Percentiles rank a stretch among this genome's conserved stretches.
These are phyloP conservation scores for Cucumis cinereus DNA, from an alignment of 306 rosid genomes.

Conservation along the genomic window DNA sequence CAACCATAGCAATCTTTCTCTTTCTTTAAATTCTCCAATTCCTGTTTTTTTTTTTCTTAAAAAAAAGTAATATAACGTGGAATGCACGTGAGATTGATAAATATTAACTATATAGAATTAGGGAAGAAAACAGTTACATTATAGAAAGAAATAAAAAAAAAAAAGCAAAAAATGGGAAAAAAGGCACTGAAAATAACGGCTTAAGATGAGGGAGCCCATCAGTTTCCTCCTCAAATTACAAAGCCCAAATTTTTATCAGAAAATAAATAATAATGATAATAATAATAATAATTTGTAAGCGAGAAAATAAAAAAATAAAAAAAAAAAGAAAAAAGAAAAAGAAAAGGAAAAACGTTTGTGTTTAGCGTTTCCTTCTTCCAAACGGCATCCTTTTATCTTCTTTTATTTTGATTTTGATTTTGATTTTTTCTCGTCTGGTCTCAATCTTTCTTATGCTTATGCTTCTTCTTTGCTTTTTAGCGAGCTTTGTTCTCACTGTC, in stretches of 20 bases:
- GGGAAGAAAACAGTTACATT: background rate
- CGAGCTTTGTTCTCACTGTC: conserved; percentile 17
- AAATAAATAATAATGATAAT: too few species aligned
- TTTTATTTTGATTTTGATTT: background rate
- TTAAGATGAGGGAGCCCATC: background rate
- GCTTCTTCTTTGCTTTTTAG: conserved; percentile 5
- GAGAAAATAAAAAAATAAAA: background rate
- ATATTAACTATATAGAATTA: background rate
- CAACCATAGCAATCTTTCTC: background rate
- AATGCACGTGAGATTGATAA: background rate
- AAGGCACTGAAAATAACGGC: too few species aligned
- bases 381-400: conserved; percentile 4
- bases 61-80: background rate
- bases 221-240: conserved; percentile 23
- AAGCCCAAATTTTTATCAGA: conserved; percentile 5
- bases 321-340: background rate
- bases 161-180: too few species aligned
- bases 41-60: background rate
- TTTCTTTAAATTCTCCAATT: background rate
- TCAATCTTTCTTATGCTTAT: background rate
- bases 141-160: too few species aligned
- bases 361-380: background rate
- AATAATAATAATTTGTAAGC: background rate
- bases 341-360: background rate
- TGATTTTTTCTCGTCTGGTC: background rate